phyloP scores from a whole-genome alignment of 306 rosid genomes.

The Trifolium subterraneum region DNA sequence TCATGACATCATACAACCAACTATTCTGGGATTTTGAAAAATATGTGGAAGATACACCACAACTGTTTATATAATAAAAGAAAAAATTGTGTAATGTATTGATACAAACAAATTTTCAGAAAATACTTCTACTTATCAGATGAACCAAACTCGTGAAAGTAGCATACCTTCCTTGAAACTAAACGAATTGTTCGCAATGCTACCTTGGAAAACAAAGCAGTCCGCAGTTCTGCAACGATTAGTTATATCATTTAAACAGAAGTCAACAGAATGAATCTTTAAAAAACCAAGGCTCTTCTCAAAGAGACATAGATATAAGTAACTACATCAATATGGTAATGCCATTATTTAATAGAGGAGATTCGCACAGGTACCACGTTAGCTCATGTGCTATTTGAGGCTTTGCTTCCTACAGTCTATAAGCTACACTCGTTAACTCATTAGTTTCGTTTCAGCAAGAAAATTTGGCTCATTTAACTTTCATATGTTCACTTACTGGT shows the following conservation, averaged over 20 bases:
- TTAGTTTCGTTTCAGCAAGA: not conserved
- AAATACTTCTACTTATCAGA: conserved; percentile 28
- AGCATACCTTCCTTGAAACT: conserved; percentile 85
- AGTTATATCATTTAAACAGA: conserved; percentile 34
- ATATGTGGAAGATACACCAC: not conserved
- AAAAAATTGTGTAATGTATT: conserved; percentile 11
- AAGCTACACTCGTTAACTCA: not conserved
- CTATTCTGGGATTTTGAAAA: conserved; percentile 16
- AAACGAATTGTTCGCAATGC: conserved; percentile 93
- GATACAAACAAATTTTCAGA: conserved; percentile 9
- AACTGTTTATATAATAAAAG: conserved; percentile 32
- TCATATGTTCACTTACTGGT: not conserved
- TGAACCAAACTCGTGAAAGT: conserved; percentile 29
- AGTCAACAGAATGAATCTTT: conserved; percentile 19
- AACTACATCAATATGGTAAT: conserved; percentile 31
- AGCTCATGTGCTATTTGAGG: conserved; percentile 8
- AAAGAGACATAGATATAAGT: conserved; percentile 33
- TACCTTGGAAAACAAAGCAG: conserved; percentile 92
- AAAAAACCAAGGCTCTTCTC: conserved; percentile 27
- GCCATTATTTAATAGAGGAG: conserved; percentile 27
- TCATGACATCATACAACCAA: conserved; percentile 30
- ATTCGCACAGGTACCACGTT: not conserved
- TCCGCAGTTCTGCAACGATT: conserved; percentile 78
- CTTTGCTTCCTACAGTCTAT: conserved; percentile 11
- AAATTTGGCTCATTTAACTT: conserved; percentile 4